phyloP scores from a whole-genome alignment of 2,329 filamentous ascomycete genomes.

The Alternaria alternata region DNA sequence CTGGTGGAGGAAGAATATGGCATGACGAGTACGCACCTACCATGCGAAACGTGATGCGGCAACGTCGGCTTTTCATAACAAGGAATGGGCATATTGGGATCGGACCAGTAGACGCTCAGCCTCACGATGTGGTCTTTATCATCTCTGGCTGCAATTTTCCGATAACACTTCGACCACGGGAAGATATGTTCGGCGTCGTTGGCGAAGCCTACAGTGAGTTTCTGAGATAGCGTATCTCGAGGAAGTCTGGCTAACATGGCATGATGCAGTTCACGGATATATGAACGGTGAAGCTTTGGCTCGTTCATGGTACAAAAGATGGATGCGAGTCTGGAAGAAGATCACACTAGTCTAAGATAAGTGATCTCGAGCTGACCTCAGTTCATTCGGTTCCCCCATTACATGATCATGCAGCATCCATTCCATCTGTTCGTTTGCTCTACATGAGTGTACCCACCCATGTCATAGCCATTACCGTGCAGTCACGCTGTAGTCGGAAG shows the following conservation, averaged over 20 bases:
- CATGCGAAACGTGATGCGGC: neutral
- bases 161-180: neutral
- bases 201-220: neutral
- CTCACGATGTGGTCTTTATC: neutral
- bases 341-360: neutral
- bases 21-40: neutral
- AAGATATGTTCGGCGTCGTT: neutral
- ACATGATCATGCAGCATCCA: neutral
- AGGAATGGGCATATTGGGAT: neutral
- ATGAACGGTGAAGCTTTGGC: neutral
- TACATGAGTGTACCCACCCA: neutral
- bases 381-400: neutral
- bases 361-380: neutral
- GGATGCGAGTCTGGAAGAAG: neutral
- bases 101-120: neutral
- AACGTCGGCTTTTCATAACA: constrained; percentile 1
- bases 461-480: neutral
- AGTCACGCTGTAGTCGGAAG: neutral
- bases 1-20: neutral
- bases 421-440: neutral
- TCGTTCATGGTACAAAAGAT: neutral
- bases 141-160: neutral
- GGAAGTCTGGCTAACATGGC: neutral
- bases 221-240: neutral
- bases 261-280: neutral